Evolutionary conservation across 495 filamentous ascomycete genomes (phyloP), one percentile per base, ranked within the genome.

Genomic region (Aspergillus ostianus): DNA sequence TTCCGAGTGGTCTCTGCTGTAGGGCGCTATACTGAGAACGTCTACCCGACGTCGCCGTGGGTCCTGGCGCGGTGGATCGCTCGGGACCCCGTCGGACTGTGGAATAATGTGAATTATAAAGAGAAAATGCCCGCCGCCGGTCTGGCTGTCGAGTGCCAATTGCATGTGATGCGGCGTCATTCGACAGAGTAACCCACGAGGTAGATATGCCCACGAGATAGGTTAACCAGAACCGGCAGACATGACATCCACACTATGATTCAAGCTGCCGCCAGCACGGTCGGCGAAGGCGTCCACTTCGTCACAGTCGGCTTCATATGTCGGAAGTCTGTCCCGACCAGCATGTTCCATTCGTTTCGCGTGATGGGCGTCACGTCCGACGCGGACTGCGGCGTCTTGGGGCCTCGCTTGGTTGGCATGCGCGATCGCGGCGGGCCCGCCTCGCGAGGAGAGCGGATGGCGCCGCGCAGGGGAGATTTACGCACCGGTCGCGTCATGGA

Each of bases 291-390:
- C 45, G 69, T 74, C 77, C 76, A 80, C 63, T 76, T 74, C 2
- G 77, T 80, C 18, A 80, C 69, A 15, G 64, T 70, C 19, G 73
- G 71, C 60, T 73, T 70, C 6, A 67, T 23, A 51, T 70, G 53
- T 0, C 57, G 64, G 44, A 77, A 70, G 18, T 75, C 72, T 26
- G 73, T 56, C 13, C 63, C 65, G 18, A 75, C 66, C 17, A 80
- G 67, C 13, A 79, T 67, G 55, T 80, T 80, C 77, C 77, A 80
- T 62, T 80, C 77, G 50, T 77, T 78, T 12, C 73, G 60, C 2
- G 77, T 80, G 59, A 78, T 80, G 5, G 77, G 77, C 0, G 76
- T 79, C 17, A 79, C 76, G 64, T 80, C 76, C 12, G 76, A 78
- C 6, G 76, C 74, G 0, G 77, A 79, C 54, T 73, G 53, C 4